These are phyloP conservation scores for Pistacia atlantica DNA, from an alignment of 345 rosid genomes.

Conservation along the genomic window DNA sequence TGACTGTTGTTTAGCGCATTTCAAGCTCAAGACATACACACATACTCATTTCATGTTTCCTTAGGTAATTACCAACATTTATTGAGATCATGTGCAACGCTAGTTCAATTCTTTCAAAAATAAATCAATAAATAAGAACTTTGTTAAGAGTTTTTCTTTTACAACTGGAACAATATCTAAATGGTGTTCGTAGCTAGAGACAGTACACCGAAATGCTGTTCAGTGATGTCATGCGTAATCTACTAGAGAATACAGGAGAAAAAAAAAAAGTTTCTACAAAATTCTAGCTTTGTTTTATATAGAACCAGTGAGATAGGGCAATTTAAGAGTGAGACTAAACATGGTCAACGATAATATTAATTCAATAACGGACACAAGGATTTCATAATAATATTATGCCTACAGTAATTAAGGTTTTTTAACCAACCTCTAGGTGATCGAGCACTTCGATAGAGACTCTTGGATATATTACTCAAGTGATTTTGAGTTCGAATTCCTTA, in stretches of 20 bases:
- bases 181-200: background rate
- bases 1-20: slow-evolving; percentile 40
- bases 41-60: slow-evolving; percentile 27
- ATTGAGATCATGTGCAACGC: slow-evolving; percentile 41
- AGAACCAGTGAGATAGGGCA: no score
- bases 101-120: background rate
- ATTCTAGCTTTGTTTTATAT: background rate
- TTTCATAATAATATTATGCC: no score
- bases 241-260: background rate
- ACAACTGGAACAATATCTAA: background rate
- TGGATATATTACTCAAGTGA: no score
- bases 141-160: background rate
- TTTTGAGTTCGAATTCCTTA: no score
- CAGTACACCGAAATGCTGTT: background rate
- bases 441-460: no score
- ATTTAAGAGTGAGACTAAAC: no score
- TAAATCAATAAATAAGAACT: background rate
- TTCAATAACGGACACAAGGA: no score
- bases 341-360: no score
- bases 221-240: background rate
- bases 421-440: no score
- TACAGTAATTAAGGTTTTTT: no score
- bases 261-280: no score
- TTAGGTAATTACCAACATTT: slow-evolving; percentile 29
- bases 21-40: slow-evolving; percentile 32